phyloP scores from a whole-genome alignment of 2,329 filamentous ascomycete species.

The Neospermospora avenae region DNA sequence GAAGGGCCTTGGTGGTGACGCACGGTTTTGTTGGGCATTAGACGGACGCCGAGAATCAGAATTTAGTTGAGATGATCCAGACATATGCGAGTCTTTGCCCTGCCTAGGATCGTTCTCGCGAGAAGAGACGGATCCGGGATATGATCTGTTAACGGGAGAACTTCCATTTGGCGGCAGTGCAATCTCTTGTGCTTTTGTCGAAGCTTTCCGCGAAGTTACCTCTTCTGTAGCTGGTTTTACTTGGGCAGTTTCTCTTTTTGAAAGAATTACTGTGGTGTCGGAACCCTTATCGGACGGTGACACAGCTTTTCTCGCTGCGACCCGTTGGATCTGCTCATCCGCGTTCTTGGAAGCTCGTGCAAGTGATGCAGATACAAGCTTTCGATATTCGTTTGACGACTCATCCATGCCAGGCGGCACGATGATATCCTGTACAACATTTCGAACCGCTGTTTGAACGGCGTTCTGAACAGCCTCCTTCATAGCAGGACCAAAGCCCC shows the following conservation, averaged over 20 bases:
- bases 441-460: conserved; percentile 30
- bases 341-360: conserved; percentile 24
- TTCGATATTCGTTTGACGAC: conserved; percentile 27
- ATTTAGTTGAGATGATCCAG: not conserved
- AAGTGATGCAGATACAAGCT: conserved; percentile 27
- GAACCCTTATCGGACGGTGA: conserved; percentile 9
- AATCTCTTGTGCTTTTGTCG: not conserved
- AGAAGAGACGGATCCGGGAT: conserved; percentile 4
- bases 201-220: not conserved
- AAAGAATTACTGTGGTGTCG: conserved; percentile 12
- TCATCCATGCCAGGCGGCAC: conserved; percentile 21
- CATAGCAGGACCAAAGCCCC: conserved; percentile 31
- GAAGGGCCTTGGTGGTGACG: not conserved
- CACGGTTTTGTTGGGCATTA: conserved; percentile 5
- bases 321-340: conserved; percentile 27
- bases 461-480: conserved; percentile 30
- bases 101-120: conserved; percentile 5
- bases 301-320: conserved; percentile 21
- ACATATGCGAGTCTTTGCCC: not conserved
- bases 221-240: not conserved
- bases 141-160: not conserved
- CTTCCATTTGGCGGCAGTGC: not conserved
- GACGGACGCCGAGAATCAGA: not conserved
- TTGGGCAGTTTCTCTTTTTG: not conserved
- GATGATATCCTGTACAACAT: conserved; percentile 25